Percentiles rank a stretch among this genome's conserved stretches.
These are phyloP conservation scores for Sclerotinia spermophila DNA, from an alignment of 2,329 filamentous ascomycete species.

Conservation along the genomic window DNA sequence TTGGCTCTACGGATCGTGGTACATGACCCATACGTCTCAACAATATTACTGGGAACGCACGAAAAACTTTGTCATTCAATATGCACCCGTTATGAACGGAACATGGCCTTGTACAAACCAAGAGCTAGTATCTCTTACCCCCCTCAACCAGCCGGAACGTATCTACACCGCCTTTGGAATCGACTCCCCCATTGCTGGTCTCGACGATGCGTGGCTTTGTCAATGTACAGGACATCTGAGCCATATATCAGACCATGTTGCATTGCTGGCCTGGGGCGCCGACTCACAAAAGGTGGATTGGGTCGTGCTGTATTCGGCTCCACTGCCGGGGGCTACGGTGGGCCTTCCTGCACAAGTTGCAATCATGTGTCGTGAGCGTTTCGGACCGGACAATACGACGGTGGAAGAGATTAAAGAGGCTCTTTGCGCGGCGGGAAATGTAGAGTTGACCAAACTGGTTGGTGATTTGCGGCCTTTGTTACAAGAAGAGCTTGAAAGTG, in stretches of 20 bases:
- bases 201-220: constrained; percentile 10
- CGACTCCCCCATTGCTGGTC: constrained; percentile 2
- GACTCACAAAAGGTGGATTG: not conserved
- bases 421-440: not conserved
- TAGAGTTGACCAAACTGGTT: not conserved
- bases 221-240: constrained; percentile 11
- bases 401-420: not conserved
- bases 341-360: constrained; percentile 14
- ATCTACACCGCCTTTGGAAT: constrained; percentile 15
- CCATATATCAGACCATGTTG: constrained; percentile 12
- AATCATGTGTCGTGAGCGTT: constrained; percentile 5
- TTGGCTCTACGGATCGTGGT: constrained; percentile 10
- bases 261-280: constrained; percentile 11
- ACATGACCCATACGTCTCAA: constrained; percentile 14
- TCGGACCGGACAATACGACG: not conserved
- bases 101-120: constrained; percentile 13
- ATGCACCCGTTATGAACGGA: constrained; percentile 11
- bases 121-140: constrained; percentile 7
- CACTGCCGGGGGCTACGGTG: constrained; percentile 2
- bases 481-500: not conserved
- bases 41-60: constrained; percentile 14
- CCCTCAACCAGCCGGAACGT: constrained; percentile 7
- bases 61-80: constrained; percentile 13
- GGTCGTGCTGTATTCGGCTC: constrained; percentile 13
- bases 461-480: constrained; percentile 7